These are phyloP conservation scores for Parmelia sp. DNA, from an alignment of 495 filamentous ascomycete species.

Conservation along the genomic window DNA sequence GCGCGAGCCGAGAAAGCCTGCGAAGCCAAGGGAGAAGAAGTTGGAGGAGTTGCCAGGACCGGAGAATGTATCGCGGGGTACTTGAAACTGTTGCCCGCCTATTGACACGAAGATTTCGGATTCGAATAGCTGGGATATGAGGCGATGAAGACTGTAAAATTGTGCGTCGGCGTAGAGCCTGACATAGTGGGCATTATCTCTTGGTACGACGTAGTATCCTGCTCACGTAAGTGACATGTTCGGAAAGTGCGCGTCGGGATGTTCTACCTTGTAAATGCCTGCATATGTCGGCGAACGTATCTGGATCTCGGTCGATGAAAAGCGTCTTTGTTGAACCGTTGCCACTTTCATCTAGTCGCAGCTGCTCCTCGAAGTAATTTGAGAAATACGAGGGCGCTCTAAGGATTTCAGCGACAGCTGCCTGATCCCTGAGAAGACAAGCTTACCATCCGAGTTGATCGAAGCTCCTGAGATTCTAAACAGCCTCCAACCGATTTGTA, in stretches of 20 bases:
- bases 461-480: slow-evolving; percentile 94
- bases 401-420: slow-evolving; percentile 42
- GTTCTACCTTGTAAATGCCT: slow-evolving; percentile 73
- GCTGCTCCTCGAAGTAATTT: slow-evolving; percentile 81
- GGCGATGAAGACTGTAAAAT: slow-evolving; percentile 85
- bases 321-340: slow-evolving; percentile 55
- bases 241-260: neutral
- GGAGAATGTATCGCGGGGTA: slow-evolving; percentile 82
- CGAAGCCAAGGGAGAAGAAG: slow-evolving; percentile 92
- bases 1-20: slow-evolving; percentile 76
- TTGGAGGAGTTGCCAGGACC: slow-evolving; percentile 83
- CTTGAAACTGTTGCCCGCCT: slow-evolving; percentile 76
- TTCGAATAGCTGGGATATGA: slow-evolving; percentile 91
- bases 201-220: slow-evolving; percentile 83
- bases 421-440: neutral
- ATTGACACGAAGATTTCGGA: slow-evolving; percentile 88
- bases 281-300: slow-evolving; percentile 82
- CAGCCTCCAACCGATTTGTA: slow-evolving; percentile 87
- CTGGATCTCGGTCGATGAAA: slow-evolving; percentile 92
- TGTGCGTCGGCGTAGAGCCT: slow-evolving; percentile 91
- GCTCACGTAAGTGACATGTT: neutral
- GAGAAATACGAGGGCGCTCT: slow-evolving; percentile 98
- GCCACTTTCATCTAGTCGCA: slow-evolving; percentile 56
- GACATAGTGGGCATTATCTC: slow-evolving; percentile 78
- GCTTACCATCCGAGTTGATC: slow-evolving; percentile 82